These are phyloP conservation scores for Starmerella cellae DNA, from an alignment of 805 yeast species.

Conservation along the genomic window DNA sequence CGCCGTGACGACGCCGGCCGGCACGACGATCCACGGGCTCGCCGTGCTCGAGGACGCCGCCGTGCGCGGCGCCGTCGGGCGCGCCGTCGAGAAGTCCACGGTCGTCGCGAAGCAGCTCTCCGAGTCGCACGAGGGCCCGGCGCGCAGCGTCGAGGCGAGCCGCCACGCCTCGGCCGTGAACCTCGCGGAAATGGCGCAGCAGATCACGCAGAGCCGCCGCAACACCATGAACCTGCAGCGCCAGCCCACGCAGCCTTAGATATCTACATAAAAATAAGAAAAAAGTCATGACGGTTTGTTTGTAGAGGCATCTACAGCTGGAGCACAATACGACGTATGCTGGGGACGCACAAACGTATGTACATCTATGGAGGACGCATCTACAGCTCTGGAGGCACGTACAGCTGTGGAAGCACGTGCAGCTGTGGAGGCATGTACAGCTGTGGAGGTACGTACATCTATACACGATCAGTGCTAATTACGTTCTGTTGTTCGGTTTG, in stretches of 20 bases:
- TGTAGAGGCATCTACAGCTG: too few relatives aligned
- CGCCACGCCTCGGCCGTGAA: conserved; percentile 19
- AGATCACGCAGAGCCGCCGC: conserved; percentile 21
- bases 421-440: too few relatives aligned
- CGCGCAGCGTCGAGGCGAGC: conserved; percentile 17
- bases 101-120: conserved; percentile 40
- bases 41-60: conserved; percentile 85
- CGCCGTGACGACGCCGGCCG: conserved; percentile 93
- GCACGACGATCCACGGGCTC: conserved; percentile 92
- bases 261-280: too few relatives aligned
- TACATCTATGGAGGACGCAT: too few relatives aligned
- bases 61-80: conserved; percentile 72
- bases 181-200: conserved; percentile 23
- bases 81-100: conserved; percentile 89
- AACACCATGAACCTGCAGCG: conserved; percentile 19
- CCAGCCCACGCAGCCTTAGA: conserved; percentile 17
- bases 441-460: too few relatives aligned
- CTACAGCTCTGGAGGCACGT: too few relatives aligned
- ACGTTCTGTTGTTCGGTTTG: too few relatives aligned
- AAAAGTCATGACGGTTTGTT: too few relatives aligned
- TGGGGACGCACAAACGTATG: too few relatives aligned
- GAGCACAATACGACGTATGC: too few relatives aligned
- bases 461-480: too few relatives aligned
- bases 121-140: conserved; percentile 10
- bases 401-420: too few relatives aligned